These are phyloP conservation scores for Phalaenopsis aphrodite DNA, from an alignment of 106 monocot genomes.

Conservation along the genomic window DNA sequence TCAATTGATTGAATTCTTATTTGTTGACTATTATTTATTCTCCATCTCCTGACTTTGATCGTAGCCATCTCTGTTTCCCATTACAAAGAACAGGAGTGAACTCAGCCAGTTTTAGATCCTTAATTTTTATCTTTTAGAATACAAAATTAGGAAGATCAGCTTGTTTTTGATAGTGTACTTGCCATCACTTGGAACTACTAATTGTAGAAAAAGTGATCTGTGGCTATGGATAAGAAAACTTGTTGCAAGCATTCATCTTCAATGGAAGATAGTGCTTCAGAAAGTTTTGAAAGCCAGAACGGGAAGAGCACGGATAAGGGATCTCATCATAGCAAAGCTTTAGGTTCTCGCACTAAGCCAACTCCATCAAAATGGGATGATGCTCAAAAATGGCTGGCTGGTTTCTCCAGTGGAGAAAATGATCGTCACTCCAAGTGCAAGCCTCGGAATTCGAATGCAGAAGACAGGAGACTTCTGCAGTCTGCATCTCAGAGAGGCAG, in stretches of 20 bases:
- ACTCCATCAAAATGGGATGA: conserved; percentile 98
- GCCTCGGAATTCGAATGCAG: conserved; percentile 81
- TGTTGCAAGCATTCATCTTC: conserved; percentile 17
- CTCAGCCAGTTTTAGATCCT: neutral
- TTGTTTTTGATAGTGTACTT: neutral
- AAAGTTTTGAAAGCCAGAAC: conserved; percentile 41
- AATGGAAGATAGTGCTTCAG: conserved; percentile 9
- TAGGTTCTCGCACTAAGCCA: conserved; percentile 47
- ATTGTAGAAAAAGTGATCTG: conserved; percentile 22
- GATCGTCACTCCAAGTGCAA: conserved; percentile 26
- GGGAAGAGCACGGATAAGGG: conserved; percentile 5
- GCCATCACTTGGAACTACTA: neutral
- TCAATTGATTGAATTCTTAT: neutral
- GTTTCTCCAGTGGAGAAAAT: conserved; percentile 31
- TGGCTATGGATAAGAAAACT: conserved; percentile 37
- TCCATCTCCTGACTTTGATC: neutral
- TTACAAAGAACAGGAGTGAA: neutral
- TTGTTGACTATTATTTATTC: neutral
- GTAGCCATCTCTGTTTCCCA: neutral
- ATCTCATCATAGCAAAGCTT: conserved; percentile 27
- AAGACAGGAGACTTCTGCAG: conserved; percentile 60
- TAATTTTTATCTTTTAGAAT: neutral
- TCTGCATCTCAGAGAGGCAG: conserved; percentile 62
- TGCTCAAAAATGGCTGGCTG: conserved; percentile 90
- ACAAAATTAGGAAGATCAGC: neutral